Conservation (phyloP, 2,329 filamentous ascomycete species). For the Chalaropsis ovoidea region DNA sequence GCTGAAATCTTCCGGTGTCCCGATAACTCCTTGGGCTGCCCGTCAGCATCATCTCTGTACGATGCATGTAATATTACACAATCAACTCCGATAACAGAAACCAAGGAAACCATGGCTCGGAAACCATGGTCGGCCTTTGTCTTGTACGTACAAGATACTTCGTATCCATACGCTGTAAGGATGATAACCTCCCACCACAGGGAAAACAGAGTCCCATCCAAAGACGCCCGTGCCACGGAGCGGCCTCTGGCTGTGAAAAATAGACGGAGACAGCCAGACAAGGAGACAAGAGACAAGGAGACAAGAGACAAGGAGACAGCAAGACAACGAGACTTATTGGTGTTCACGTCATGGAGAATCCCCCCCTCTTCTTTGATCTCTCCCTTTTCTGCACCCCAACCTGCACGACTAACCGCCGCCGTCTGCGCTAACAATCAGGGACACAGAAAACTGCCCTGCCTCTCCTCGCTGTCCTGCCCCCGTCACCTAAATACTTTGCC, state of each 20-base stretch:
- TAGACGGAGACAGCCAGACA: neutral
- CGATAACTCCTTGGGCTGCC: neutral
- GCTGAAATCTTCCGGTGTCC: neutral
- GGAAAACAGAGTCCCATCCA: conserved; percentile 1
- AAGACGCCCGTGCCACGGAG: neutral
- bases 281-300: neutral
- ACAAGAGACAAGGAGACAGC: neutral
- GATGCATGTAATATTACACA: neutral
- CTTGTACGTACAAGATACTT: neutral
- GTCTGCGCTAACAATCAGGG: neutral
- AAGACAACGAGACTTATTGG: neutral
- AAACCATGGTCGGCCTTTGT: neutral
- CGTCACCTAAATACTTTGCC: neutral
- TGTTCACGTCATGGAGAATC: neutral
- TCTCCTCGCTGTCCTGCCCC: neutral
- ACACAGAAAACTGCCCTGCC: neutral
- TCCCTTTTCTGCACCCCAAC: neutral
- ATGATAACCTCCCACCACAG: neutral
- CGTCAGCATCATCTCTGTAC: neutral
- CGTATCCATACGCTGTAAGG: conserved; percentile 1
- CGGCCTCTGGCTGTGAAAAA: neutral
- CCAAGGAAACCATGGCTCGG: neutral
- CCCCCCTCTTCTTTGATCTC: neutral
- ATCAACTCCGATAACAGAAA: neutral
- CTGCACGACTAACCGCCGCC: neutral